Conservation (phyloP, 2,329 filamentous ascomycete genomes). For the Cadophora sp. region DNA sequence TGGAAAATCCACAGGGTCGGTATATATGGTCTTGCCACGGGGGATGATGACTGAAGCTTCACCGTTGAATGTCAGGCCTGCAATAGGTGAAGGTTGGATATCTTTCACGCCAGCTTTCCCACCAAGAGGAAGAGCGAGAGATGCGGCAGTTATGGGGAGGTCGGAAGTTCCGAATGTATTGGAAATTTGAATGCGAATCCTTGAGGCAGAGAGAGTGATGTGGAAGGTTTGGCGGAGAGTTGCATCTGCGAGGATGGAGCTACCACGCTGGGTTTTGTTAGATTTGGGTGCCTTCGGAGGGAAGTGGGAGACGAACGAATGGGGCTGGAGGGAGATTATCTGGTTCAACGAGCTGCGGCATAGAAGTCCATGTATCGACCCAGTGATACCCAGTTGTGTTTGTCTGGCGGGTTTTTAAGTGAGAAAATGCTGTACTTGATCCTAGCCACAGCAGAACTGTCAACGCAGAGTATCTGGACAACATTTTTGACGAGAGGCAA, state of each 20-base stretch:
- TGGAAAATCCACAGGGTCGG: constrained; percentile 64
- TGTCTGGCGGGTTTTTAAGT: constrained; percentile 2
- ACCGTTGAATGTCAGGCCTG: constrained; percentile 64
- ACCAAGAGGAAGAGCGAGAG: constrained; percentile 61
- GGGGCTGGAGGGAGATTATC: constrained; percentile 31
- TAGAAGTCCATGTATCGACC: constrained; percentile 34
- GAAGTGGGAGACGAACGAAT: constrained; percentile 17
- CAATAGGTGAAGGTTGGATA: constrained; percentile 59
- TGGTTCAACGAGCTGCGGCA: constrained; percentile 34
- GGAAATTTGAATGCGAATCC: constrained; percentile 31
- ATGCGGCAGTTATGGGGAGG: constrained; percentile 64
- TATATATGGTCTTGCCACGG: constrained; percentile 62
- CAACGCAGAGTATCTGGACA: not conserved
- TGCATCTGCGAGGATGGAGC: constrained; percentile 23
- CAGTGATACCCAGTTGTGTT: constrained; percentile 21
- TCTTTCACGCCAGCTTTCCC: constrained; percentile 59
- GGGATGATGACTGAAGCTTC: constrained; percentile 59
- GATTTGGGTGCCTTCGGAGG: not conserved
- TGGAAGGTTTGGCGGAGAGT: constrained; percentile 33
- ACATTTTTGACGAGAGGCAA: not conserved
- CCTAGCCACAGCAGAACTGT: not conserved
- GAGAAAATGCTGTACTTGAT: not conserved
- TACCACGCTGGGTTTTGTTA: not conserved
- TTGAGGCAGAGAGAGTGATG: constrained; percentile 22
- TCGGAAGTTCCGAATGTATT: constrained; percentile 44